Base-by-base conservation (phyloP, 2,329 filamentous ascomycete species). In the Sporothrix curviconia region DNA sequence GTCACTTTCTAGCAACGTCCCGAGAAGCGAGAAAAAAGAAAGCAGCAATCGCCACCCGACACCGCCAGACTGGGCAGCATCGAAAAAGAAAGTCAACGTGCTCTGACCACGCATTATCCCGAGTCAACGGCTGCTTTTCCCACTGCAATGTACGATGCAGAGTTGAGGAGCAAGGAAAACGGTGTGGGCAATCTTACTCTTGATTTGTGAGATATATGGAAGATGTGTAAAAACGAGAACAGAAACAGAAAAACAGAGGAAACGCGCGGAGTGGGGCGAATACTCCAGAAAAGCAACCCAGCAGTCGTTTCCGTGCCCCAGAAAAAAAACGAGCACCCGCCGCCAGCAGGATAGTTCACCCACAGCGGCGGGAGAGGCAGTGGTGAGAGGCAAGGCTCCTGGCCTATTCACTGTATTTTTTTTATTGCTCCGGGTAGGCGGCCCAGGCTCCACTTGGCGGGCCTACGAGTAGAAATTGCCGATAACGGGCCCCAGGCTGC, bases 311-410 rank as follows among this genome's bases (percentile, higher is more conserved):
- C 47, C 22, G 15, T 51, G 34, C 47, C 34, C 47, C 34, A 49
- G 43, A 56, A 56, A 55, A 34, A 17, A 28, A 44, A 42, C 22
- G n/a, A n/a, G n/a, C 44, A 37, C 54, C 19, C 37, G 22, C 43
- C 43, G 19, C 42, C 42, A 43, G 22, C 36, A 44, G 53, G 42
- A 25, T 55, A 19, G 42, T 24, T 47, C 53, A 34, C 43, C 43
- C 43, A 56, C 34, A 40, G 15, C 34, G 53, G 25, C 53, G 53
- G 52, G 52, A 47, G 36, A 43, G 50, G 43, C 52, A 46, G 28
- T 3, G 14, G 24, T 24, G 24, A 17, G 4, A 3, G 15, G 7
- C 7, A n/a, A 28, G 22, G 24, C 22, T 25, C 25, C 12, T 30
- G 40, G 6, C 4, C 19, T n/a, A 5, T 44, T 28, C 28, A 7